These are phyloP conservation scores for Chaetomiaceae sp. DNA, from an alignment of 2,329 filamentous ascomycete genomes.

Conservation along the genomic window DNA sequence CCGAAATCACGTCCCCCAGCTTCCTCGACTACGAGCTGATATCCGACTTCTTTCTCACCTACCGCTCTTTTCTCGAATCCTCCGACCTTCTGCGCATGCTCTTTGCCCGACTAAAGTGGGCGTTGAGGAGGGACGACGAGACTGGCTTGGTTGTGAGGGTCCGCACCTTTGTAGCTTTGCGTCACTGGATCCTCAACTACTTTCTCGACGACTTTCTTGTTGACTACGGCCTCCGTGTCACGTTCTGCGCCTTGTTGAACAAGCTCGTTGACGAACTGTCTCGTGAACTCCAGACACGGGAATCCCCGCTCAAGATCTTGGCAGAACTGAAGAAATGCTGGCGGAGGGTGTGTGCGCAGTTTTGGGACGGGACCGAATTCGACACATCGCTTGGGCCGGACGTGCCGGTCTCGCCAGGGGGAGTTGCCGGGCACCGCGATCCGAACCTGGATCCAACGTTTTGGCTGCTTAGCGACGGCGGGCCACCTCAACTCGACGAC, in stretches of 20 bases:
- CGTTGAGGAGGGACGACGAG: constrained; percentile 71
- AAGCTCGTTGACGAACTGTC: constrained; percentile 52
- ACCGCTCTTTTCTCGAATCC: constrained; percentile 75
- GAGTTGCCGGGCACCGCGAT: constrained; percentile 57
- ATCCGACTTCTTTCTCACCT: constrained; percentile 97
- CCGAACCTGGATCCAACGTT: constrained; percentile 48
- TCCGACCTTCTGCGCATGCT: constrained; percentile 75
- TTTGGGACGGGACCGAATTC: constrained; percentile 74
- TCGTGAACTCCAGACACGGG: constrained; percentile 38
- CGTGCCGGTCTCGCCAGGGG: constrained; percentile 67
- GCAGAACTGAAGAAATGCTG: constrained; percentile 95
- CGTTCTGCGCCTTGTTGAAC: constrained; percentile 80
- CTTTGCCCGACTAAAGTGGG: constrained; percentile 80
- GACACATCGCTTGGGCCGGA: constrained; percentile 56
- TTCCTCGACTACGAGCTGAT: constrained; percentile 96
- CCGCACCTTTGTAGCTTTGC: constrained; percentile 86
- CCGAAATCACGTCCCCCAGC: constrained; percentile 91
- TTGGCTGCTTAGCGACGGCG: constrained; percentile 42
- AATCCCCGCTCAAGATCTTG: constrained; percentile 72
- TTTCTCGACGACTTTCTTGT: constrained; percentile 90
- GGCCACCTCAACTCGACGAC: constrained; percentile 40
- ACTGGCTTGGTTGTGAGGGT: constrained; percentile 91
- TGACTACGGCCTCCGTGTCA: constrained; percentile 64
- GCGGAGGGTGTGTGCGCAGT: constrained; percentile 81
- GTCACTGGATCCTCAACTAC: constrained; percentile 98